Evolutionary conservation across 2,329 filamentous ascomycete genomes (phyloP), one percentile per base, ranked within the genome.

Genomic region (Fusarium sororula): DNA sequence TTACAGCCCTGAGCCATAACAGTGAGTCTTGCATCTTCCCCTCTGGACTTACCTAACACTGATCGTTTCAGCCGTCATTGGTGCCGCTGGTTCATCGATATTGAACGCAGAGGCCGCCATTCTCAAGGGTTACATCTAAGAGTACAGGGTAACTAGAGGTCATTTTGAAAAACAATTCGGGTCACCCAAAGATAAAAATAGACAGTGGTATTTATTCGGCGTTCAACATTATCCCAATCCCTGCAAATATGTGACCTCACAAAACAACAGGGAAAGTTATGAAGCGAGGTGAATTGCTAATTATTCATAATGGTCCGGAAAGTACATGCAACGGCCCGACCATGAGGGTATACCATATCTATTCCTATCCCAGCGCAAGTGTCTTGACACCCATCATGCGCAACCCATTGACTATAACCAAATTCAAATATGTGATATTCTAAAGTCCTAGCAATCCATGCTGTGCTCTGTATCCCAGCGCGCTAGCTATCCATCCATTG

Each of bases 51-150:
- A n/a, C 51, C 37, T 24, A 28, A 39, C 63, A 60, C 70, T 72
- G 53, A 73, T 57, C 39, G 14, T 48, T 32, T 22, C 63, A 90
- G 91, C 96, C 70, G 93, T 99, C 63, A 96, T 99, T 81, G 96
- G 96, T 75, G 96, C 96, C 38, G 95, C 96, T n/a, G 96, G 96
- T 17, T 97, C 94, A 5, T 97, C 94, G 38, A 98, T 98, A 83
- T 84, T 98, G 77, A 98, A 98, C 79, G 95, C 95, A 35, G 96
- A 98, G 83, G 94, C 95, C 35, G 94, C 95, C 30, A 91, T 98
- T 17, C 89, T 98, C 75, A 97, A 97, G 86, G 96, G 95, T 10
- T 94, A 92, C 79, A 87, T 95, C 73, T 95, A 87, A 82, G 58
- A 17, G 15, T 39, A 45, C 54, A 42, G 50, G 42, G 28, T 24